phyloP scores from a whole-genome alignment of 2,329 filamentous ascomycete species.

The Sporothrix pallida region DNA sequence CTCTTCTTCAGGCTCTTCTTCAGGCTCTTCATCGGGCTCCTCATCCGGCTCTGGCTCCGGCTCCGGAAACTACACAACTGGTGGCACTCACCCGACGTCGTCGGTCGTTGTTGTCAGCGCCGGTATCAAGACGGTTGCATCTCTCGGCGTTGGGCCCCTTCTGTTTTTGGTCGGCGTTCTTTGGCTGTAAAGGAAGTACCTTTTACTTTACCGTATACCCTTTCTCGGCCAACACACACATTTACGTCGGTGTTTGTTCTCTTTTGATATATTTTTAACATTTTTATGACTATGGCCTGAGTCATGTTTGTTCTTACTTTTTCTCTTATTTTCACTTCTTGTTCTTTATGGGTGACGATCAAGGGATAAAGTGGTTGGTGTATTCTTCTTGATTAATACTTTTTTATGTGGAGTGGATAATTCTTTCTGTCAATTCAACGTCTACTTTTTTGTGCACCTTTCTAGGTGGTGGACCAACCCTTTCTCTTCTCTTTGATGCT shows the following conservation, averaged over 20 bases:
- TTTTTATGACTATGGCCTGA: background rate
- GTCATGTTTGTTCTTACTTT: background rate
- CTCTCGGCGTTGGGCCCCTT: slow-evolving; percentile 30
- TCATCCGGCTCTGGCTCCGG: background rate
- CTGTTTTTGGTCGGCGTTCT: slow-evolving; percentile 33
- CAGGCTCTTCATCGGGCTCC: background rate
- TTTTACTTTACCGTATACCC: background rate
- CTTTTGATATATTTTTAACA: background rate
- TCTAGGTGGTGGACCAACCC: background rate
- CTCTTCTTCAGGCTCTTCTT: background rate
- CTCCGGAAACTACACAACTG: slow-evolving; percentile 23
- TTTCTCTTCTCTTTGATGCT: slow-evolving; percentile 4
- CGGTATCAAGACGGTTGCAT: slow-evolving; percentile 32
- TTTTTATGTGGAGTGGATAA: background rate
- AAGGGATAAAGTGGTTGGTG: background rate
- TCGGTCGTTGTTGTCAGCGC: slow-evolving; percentile 31
- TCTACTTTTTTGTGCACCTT: no score
- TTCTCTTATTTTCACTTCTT: background rate
- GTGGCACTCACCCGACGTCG: background rate
- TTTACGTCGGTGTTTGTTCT: background rate
- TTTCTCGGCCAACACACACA: background rate
- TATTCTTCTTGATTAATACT: slow-evolving; percentile 17
- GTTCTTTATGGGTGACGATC: slow-evolving; percentile 1
- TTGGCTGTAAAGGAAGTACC: slow-evolving; percentile 27
- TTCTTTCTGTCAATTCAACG: background rate